Percentiles rank a stretch among this genome's conserved stretches.
Conservation (phyloP, 164 flowering plant genomes). For the Liriodendron chinense region DNA sequence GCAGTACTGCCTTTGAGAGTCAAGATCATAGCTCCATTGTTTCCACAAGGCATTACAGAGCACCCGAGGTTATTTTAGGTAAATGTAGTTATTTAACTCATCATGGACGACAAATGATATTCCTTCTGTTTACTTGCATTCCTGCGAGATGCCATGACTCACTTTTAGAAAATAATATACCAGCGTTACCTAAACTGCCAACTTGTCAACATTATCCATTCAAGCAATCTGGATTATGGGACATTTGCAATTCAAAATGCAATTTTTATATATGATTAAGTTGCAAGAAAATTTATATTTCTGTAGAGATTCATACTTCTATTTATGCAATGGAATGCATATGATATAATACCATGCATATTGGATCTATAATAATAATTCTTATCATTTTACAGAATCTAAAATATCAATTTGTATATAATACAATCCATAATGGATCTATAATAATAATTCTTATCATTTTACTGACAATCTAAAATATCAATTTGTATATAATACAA, state of each 20-base stretch:
- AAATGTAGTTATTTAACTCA: conserved; percentile 26
- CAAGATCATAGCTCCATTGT: conserved; percentile 76
- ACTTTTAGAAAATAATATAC: neutral
- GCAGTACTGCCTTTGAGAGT: conserved; percentile 76
- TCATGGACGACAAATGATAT: neutral
- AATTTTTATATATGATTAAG: no score
- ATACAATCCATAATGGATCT: no score
- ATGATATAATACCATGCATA: no score
- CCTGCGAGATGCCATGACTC: neutral
- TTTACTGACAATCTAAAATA: no score
- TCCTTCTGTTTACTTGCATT: neutral
- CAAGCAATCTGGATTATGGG: neutral
- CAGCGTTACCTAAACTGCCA: neutral
- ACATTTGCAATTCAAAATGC: neutral
- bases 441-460: no score
- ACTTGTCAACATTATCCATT: neutral
- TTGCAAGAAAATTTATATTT: no score
- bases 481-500: no score
- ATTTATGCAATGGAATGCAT: no score
- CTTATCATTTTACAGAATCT: no score
- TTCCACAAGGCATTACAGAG: conserved; percentile 92
- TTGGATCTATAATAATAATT: no score
- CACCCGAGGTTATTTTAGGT: conserved; percentile 97
- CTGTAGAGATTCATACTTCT: no score
- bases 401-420: no score